Conservation (phyloP, 2,329 filamentous ascomycete species). For the Albophoma yamanashiensis region DNA sequence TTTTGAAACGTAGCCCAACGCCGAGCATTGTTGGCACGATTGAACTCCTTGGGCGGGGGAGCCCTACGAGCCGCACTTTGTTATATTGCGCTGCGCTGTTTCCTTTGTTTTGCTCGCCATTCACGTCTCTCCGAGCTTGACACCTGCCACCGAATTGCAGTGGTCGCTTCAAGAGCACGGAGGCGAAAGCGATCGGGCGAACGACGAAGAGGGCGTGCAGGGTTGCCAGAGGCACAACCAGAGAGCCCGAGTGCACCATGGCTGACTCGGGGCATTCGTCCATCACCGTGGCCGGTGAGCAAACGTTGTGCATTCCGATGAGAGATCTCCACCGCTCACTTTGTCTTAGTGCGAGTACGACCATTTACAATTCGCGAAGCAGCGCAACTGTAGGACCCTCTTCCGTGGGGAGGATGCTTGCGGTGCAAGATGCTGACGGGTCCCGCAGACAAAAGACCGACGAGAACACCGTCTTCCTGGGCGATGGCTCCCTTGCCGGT, state of each 20-base stretch:
- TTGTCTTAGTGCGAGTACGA: slow-evolving; percentile 49
- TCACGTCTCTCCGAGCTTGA: neutral
- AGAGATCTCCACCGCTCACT: slow-evolving; percentile 13
- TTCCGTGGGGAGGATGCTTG: neutral
- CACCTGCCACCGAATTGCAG: neutral
- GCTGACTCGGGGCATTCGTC: slow-evolving; percentile 32
- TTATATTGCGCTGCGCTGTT: neutral
- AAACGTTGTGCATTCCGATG: neutral
- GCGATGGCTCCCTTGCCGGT: slow-evolving; percentile 88
- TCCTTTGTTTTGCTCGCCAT: neutral
- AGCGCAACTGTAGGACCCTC: slow-evolving; percentile 60
- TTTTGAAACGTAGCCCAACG: neutral
- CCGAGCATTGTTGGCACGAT: slow-evolving; percentile 13
- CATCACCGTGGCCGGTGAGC: slow-evolving; percentile 46
- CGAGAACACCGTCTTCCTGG: slow-evolving; percentile 85
- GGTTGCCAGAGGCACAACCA: neutral
- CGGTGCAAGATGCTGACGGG: slow-evolving; percentile 2
- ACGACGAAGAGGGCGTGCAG: neutral
- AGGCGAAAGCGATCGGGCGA: neutral
- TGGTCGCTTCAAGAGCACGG: neutral
- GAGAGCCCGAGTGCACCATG: slow-evolving; percentile 8
- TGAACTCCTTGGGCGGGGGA: neutral
- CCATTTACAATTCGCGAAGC: slow-evolving; percentile 84
- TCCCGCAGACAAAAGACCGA: slow-evolving; percentile 51
- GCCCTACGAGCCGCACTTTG: neutral